Base-by-base conservation (phyloP, 192 early-diverging fungal species). In the Backusella parvicylindrica region DNA sequence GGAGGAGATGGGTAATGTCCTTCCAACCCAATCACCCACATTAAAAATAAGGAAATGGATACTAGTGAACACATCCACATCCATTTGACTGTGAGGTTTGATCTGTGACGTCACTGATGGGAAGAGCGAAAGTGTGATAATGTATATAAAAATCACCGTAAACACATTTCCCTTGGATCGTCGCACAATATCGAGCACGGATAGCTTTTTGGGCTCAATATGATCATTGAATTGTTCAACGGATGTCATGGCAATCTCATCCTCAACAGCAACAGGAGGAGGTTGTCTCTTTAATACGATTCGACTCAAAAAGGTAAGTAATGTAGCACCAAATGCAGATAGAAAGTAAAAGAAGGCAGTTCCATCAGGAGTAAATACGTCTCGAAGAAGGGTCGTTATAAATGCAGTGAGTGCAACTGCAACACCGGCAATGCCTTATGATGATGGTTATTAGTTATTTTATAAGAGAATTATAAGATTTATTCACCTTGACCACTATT, bases 21-120 rank as follows among this genome's bases (percentile, higher is more conserved):
- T 84, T 30, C 93, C 93, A 6, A 89, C 15, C 87, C 89, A 93
- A 75, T 95, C 94, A 53, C 91, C 92, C 33, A 90, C 16, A 77
- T 92, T 93, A 71, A 85, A 94, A 6, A 86, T 43, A 47, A 95
- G 79, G 72, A 94, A 95, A 56, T 93, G 92, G 49, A 92, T 77
- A 1, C 89, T 85, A 15, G 90, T 86, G 79, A 92, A 91, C 32
- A 89, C 70, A 63, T 86, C 84, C 30, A 81, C 84, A 71, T 85
- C 56, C 75, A 85, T 32, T 80, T 80, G 69, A 78, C 81, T 71
- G 60, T 66, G 68, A 26, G 89, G 86, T 50, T 87, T 84, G 50
- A 94, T 86, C 28, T 89, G 81, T 3, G 90, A 82, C 1, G 93
- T 95, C 28, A 94, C 83, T 6, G 93, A 90, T 0, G 94, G 94